Evolutionary conservation across 2,329 filamentous ascomycete genomes (phyloP).

Genomic region (Venturia pyrina): DNA sequence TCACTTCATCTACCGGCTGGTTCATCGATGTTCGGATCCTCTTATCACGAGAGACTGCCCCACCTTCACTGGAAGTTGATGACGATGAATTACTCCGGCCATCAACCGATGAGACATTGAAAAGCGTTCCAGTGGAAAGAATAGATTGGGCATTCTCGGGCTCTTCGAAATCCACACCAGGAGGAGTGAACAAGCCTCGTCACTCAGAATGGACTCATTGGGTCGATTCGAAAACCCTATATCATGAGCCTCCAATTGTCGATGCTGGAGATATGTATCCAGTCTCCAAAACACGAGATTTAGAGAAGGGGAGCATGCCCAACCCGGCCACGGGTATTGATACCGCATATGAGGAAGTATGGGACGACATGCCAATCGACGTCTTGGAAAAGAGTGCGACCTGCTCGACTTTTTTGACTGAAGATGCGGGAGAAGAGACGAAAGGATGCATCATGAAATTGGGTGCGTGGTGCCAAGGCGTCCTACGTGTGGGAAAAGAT

Average conservation of each 20-base stretch:
- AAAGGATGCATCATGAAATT: slow-evolving; percentile 7
- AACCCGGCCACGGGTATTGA: slow-evolving; percentile 8
- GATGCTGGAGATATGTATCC: slow-evolving; percentile 6
- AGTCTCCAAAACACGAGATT: background rate
- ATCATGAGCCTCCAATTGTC: background rate
- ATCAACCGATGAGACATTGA: too few relatives aligned
- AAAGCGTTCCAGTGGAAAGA: background rate
- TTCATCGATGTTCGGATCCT: slow-evolving; percentile 8
- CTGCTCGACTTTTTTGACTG: background rate
- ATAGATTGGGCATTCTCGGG: slow-evolving; percentile 11
- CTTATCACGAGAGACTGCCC: background rate
- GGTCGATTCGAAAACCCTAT: slow-evolving; percentile 5
- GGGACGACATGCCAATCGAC: slow-evolving; percentile 4
- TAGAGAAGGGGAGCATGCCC: slow-evolving; percentile 7
- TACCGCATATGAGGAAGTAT: slow-evolving; percentile 24
- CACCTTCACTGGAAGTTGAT: background rate
- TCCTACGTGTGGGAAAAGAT: background rate
- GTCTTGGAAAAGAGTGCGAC: background rate
- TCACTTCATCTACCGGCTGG: slow-evolving; percentile 5
- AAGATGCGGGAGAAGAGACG: background rate
- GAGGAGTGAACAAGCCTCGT: background rate
- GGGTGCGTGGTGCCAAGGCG: slow-evolving; percentile 4
- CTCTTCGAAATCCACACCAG: background rate
- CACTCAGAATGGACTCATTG: slow-evolving; percentile 5
- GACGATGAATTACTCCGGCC: background rate